Conservation (phyloP, 257 asterid genomes). For the Solanum paucissectum region DNA sequence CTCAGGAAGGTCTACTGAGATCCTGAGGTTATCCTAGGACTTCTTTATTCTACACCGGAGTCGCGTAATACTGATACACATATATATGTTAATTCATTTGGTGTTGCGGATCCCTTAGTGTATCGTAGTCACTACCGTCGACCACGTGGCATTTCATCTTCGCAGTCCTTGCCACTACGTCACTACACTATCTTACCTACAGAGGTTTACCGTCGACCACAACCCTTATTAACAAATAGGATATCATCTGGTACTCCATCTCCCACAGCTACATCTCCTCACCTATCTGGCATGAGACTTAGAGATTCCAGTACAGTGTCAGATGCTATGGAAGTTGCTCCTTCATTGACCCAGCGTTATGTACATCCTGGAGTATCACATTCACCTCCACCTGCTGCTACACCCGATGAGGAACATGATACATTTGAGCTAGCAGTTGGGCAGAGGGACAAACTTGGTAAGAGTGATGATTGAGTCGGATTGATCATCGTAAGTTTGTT, state of each 20-base stretch:
- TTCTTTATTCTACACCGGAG: too few relatives aligned
- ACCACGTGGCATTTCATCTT: neutral
- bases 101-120: neutral
- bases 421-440: neutral
- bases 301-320: neutral
- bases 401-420: neutral
- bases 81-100: neutral
- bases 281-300: too few relatives aligned
- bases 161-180: neutral
- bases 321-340: neutral
- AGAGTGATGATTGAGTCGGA: neutral
- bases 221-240: neutral
- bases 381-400: neutral
- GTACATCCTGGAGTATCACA: neutral
- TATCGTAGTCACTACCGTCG: neutral
- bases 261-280: neutral
- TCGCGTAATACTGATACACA: neutral
- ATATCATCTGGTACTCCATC: neutral
- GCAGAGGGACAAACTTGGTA: neutral
- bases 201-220: neutral
- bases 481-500: neutral
- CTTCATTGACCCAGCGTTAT: neutral
- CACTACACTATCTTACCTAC: neutral
- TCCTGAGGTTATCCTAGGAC: neutral
- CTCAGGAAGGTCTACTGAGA: neutral